phyloP scores from a whole-genome alignment of 2,329 filamentous ascomycete genomes.

The Talaromyces funiculosus region DNA sequence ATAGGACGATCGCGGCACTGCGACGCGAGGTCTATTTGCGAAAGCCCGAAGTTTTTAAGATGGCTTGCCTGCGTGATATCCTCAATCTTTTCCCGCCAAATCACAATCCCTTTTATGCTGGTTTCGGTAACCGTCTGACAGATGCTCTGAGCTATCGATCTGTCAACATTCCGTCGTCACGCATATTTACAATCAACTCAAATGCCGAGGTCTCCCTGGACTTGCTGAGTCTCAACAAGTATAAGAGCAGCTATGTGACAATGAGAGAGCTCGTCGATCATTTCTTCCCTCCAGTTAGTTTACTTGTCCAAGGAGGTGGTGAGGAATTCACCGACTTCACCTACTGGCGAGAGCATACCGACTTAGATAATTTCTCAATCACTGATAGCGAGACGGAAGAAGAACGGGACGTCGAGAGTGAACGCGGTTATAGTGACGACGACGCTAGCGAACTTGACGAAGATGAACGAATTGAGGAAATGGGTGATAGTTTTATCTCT shows the following conservation, averaged over 20 bases:
- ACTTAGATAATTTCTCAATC: conserved; percentile 81
- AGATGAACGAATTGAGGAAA: conserved; percentile 37
- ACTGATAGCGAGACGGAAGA: conserved; percentile 61
- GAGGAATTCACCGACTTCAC: conserved; percentile 97
- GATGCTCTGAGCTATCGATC: conserved; percentile 94
- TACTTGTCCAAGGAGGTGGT: conserved; percentile 79
- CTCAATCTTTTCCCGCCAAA: conserved; percentile 75
- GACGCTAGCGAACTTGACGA: conserved; percentile 48
- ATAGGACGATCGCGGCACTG: conserved; percentile 88
- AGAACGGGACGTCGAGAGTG: conserved; percentile 44
- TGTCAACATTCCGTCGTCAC: conserved; percentile 86
- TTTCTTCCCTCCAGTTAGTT: conserved; percentile 88
- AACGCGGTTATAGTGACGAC: conserved; percentile 43
- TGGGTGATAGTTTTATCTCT: conserved; percentile 33
- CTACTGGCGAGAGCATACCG: conserved; percentile 86
- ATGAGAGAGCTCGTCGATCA: conserved; percentile 98
- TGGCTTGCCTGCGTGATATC: conserved; percentile 95
- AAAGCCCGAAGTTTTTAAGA: conserved; percentile 98
- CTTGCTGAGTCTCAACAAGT: conserved; percentile 81
- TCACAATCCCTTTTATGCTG: conserved; percentile 85
- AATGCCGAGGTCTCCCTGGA: conserved; percentile 94
- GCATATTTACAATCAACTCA: conserved; percentile 98
- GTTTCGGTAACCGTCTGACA: conserved; percentile 92
- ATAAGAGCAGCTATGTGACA: conserved; percentile 93
- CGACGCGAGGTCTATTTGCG: conserved; percentile 88